phyloP scores from a whole-genome alignment of 345 rosid genomes.

The Arabis alpina region DNA sequence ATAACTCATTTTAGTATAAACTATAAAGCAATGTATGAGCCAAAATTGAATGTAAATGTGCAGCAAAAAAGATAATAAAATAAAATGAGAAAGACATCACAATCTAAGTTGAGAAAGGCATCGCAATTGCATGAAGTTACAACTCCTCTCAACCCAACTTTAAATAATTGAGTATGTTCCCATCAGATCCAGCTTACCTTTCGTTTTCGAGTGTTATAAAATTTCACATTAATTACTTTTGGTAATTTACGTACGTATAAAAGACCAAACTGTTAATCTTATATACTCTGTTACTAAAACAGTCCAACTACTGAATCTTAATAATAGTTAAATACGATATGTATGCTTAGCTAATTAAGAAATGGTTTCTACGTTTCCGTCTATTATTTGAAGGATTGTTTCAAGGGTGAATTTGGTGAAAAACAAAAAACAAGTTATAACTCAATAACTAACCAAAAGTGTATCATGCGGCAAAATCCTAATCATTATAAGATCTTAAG shows the following conservation, averaged over 20 bases:
- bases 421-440: no score
- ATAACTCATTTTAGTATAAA: background rate
- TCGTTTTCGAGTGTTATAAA: background rate
- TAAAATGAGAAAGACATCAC: slow-evolving; percentile 11
- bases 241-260: background rate
- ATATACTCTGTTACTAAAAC: background rate
- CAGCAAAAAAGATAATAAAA: background rate
- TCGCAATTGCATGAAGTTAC: slow-evolving; percentile 11
- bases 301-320: background rate
- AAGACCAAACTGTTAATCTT: background rate
- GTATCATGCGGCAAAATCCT: no score
- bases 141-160: background rate
- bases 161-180: slow-evolving; percentile 7
- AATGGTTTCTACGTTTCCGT: background rate
- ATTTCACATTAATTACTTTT: background rate
- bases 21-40: background rate
- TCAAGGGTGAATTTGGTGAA: no score
- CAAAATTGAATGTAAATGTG: background rate
- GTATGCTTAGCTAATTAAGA: background rate
- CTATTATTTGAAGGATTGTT: background rate
- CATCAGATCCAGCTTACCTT: background rate
- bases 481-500: no score
- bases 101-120: slow-evolving; percentile 14
- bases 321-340: background rate
- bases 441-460: no score